A percentile compares a stretch with the other conserved stretches of the same genome.
Conservation (phyloP, 2,329 filamentous ascomycete genomes). For the Fusarium tuaranense region DNA sequence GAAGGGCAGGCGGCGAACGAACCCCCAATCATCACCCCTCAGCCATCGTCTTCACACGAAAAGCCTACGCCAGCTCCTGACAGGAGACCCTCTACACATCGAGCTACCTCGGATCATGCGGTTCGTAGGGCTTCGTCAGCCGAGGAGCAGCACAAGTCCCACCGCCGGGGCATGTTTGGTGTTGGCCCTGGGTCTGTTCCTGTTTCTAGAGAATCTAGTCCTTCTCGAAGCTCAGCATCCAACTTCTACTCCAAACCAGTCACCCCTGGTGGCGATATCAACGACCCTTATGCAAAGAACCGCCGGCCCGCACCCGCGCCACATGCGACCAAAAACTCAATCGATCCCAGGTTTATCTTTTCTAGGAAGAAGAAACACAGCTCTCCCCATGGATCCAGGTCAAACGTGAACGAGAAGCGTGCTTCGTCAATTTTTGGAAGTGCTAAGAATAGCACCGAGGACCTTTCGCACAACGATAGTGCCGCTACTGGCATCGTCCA, state of each 20-base stretch:
- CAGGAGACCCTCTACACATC: slow-evolving; percentile 54
- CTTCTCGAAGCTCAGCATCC: slow-evolving; percentile 72
- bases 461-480: slow-evolving; percentile 45
- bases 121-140: slow-evolving; percentile 57
- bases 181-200: slow-evolving; percentile 66
- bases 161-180: slow-evolving; percentile 67
- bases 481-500: slow-evolving; percentile 36
- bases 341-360: slow-evolving; percentile 89
- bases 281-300: slow-evolving; percentile 89
- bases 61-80: slow-evolving; percentile 58
- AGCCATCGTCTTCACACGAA: slow-evolving; percentile 71
- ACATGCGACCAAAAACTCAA: slow-evolving; percentile 68
- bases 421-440: slow-evolving; percentile 55
- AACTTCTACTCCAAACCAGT: slow-evolving; percentile 78
- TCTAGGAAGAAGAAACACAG: slow-evolving; percentile 77
- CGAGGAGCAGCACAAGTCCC: slow-evolving; percentile 54
- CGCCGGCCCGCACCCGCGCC: slow-evolving; percentile 78
- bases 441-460: slow-evolving; percentile 53
- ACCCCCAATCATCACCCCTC: slow-evolving; percentile 72
- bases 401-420: slow-evolving; percentile 67
- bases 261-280: slow-evolving; percentile 81
- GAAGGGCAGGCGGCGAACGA: slow-evolving; percentile 54
- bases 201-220: slow-evolving; percentile 71
- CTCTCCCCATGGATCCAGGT: slow-evolving; percentile 65
- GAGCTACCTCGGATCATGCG: slow-evolving; percentile 57